Evolutionary conservation across 2,329 filamentous ascomycete genomes (phyloP).

Genomic region (Penicillium decumbens): DNA sequence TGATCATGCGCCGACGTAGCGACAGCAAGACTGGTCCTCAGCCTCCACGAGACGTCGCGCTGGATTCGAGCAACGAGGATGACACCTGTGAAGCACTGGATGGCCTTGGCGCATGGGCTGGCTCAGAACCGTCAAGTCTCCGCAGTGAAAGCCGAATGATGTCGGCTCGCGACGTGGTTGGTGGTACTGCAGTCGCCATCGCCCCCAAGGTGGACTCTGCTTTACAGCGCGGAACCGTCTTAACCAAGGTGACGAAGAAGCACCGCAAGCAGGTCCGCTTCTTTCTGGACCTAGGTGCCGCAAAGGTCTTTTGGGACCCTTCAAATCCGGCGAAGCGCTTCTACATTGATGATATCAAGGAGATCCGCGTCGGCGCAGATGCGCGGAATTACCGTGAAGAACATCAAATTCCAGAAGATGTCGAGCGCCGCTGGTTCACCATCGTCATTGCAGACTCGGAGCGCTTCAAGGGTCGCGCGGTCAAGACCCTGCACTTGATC

Average conservation of each 20-base stretch:
- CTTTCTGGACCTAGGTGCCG: slow-evolving; percentile 74
- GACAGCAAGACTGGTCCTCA: slow-evolving; percentile 75
- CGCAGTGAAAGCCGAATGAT: slow-evolving; percentile 36
- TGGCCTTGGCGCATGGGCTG: slow-evolving; percentile 39
- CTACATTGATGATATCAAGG: slow-evolving; percentile 91
- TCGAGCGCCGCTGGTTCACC: slow-evolving; percentile 76
- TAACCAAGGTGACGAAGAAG: slow-evolving; percentile 84
- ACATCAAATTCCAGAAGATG: slow-evolving; percentile 63
- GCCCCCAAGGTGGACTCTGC: slow-evolving; percentile 71
- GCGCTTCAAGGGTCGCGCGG: slow-evolving; percentile 63
- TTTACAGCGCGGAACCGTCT: slow-evolving; percentile 70
- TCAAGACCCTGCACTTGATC: slow-evolving; percentile 82
- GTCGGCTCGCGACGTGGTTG: slow-evolving; percentile 31
- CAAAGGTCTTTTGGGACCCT: slow-evolving; percentile 83
- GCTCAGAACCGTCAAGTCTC: slow-evolving; percentile 38
- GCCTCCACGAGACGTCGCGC: slow-evolving; percentile 45
- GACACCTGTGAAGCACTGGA: slow-evolving; percentile 46
- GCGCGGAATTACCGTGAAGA: slow-evolving; percentile 87
- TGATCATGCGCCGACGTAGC: slow-evolving; percentile 79
- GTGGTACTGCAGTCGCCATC: slow-evolving; percentile 26
- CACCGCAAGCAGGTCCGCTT: slow-evolving; percentile 68
- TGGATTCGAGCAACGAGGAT: slow-evolving; percentile 39
- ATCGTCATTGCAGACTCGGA: slow-evolving; percentile 80
- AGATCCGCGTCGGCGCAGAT: slow-evolving; percentile 77
- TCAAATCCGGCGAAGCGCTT: slow-evolving; percentile 74